Base-by-base conservation (phyloP, 2,329 filamentous ascomycete species). In the Talaromyces sp. region DNA sequence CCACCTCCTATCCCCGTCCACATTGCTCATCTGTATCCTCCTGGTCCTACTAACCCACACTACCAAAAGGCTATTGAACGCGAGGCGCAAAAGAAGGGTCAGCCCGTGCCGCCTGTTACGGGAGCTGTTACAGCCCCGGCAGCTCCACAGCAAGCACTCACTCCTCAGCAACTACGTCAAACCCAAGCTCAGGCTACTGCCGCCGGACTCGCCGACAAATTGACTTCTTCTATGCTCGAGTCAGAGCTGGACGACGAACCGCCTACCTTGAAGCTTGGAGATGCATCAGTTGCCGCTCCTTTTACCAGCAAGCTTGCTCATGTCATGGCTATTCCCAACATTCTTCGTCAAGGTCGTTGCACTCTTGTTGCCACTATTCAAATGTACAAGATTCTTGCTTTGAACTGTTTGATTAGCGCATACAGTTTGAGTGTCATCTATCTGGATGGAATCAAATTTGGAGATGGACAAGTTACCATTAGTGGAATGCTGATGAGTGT, bases 401-500 rank as follows among this genome's bases (percentile, higher is more conserved):
- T 99, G 67, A 99, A 99, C 84, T 99, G 95, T 77, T 84, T 99
- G 72, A 99, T 99, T 76, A 97, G 92, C 72, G 95, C 95, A 43
- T 99, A 99, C 87, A 97, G 92, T 78, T 81, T 99, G 75, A 96
- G 91, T 77, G 95, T 99, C 19, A 85, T 99, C 65, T 99, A 99
- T 75, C 87, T 99, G 1, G 94, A 98, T 73, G 95, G 95, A 69
- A 99, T 99, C 85, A 99, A 99, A 82, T 99, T 99, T 76, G 93
- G 95, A 65, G 95, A 99, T 76, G 93, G 93, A 3, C 95, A 99
- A 80, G 95, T 98, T 70, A 99, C 95, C 17, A 98, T 99, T 73
- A 97, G 93, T 72, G 95, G 95, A 72, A 98, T 99, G 91, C 89
- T 99, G 78, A 98, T 99, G 95, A 97, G 93, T 73, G 95, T 99